Evolutionary conservation across 352 stramenopile genomes (phyloP), one percentile per base, ranked within the genome.

Genomic region (Blastocystis sp.): DNA sequence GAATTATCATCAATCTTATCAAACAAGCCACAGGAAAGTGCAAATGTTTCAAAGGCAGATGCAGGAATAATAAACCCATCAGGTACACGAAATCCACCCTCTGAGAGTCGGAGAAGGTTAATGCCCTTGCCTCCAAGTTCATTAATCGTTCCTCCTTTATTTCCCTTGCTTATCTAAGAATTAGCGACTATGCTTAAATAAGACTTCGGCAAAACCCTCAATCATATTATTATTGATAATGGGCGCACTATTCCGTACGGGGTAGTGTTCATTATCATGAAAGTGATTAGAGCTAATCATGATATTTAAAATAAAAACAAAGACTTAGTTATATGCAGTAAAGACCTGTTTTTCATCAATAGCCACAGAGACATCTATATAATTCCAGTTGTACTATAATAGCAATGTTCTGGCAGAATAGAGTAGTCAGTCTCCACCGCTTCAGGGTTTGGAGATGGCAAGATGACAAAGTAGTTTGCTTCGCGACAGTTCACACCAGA

Each of bases 81-180:
- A 13, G 76, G 76, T 5, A 88, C 76, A 53, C 39, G 20, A 39
- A 88, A 88, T 30, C 76, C 76, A 11, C 76, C 54, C 24, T 68
- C 26, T 37, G 76, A 26, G 3, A 88, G 30, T 13, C 37, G 18
- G 45, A 88, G 34, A 18, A 88, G 76, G 26, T 73, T 76, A 34
- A 45, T 34, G 24, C 76, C 76, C 59, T 88, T 88, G 8, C 76
- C 76, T 59, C 76, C 76, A 18, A 81, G 20, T 59, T 59, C 50
- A n/a, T 59, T 59, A n/a, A 13, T n/a, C 13, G 11, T 59, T n/a
- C 50, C 50, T 34, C 30, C 30, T 34, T 34, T 34, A 34, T 34
- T 34, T 34, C 30, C 30, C 20, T n/a, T n/a, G 50, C 20, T n/a
- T n/a, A 59, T 59, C 50, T 59, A 59, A 1, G 20, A 13, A n/a